Percentiles rank a stretch among this genome's conserved stretches.
These are phyloP conservation scores for Yarrowia sp. DNA, from an alignment of 805 yeast species.

Conservation along the genomic window DNA sequence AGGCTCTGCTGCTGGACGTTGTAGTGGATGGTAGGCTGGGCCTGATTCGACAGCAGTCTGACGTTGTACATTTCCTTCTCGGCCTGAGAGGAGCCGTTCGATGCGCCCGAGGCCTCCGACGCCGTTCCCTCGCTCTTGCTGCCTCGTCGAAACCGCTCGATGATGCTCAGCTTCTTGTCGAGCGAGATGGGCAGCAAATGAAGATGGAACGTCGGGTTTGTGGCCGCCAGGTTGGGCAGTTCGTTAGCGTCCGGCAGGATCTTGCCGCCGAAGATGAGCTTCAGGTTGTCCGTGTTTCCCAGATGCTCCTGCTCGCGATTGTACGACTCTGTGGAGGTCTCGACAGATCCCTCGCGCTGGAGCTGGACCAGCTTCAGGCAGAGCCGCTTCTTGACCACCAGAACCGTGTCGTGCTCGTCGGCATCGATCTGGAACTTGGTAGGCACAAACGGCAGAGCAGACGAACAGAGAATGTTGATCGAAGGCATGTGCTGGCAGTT, in stretches of 20 bases:
- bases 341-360: not conserved
- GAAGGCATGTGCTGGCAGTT: constrained; percentile 24
- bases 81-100: too few relatives aligned
- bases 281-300: not conserved
- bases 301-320: constrained; percentile 18
- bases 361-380: constrained; percentile 3
- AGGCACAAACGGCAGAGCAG: constrained; percentile 18
- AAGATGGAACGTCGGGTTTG: constrained; percentile 16
- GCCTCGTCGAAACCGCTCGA: not conserved
- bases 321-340: constrained; percentile 16
- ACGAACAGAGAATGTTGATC: constrained; percentile 25
- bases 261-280: constrained; percentile 24
- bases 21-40: not conserved
- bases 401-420: not conserved
- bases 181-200: constrained; percentile 1
- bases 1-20: constrained; percentile 15
- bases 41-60: not conserved
- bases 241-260: not conserved
- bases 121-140: not conserved
- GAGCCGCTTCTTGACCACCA: constrained; percentile 6
- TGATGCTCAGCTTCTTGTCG: constrained; percentile 1
- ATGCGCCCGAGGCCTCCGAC: not conserved
- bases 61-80: constrained; percentile 2
- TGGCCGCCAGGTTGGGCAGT: not conserved
- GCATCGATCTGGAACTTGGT: constrained; percentile 18